phyloP scores from a whole-genome alignment of 169 alveolate species.

The Plasmodium gallinaceum region DNA sequence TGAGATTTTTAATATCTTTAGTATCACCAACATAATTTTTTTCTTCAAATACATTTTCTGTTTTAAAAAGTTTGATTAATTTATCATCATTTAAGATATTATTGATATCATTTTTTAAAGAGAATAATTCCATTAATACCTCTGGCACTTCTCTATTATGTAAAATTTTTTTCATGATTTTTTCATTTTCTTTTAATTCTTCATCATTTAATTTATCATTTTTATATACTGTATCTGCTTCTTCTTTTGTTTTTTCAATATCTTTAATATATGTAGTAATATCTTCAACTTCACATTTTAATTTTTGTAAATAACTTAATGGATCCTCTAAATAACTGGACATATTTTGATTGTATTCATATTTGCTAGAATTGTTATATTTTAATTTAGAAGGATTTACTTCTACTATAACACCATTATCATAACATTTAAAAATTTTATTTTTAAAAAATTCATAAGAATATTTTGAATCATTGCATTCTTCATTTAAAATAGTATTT shows the following conservation, averaged over 20 bases:
- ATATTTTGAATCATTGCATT: conserved; percentile 35
- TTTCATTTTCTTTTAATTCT: conserved; percentile 59
- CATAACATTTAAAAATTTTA: conserved; percentile 47
- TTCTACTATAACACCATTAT: conserved; percentile 55
- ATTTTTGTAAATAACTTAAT: conserved; percentile 54
- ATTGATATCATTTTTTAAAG: conserved; percentile 60
- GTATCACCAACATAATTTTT: not conserved
- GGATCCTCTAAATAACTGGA: conserved; percentile 45
- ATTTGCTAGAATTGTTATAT: conserved; percentile 44
- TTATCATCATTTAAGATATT: conserved; percentile 60
- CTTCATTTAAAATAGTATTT: not conserved
- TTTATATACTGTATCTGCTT: not conserved
- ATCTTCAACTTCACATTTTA: conserved; percentile 75
- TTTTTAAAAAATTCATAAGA: conserved; percentile 66
- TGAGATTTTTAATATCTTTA: conserved; percentile 7
- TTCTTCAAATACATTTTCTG: conserved; percentile 7
- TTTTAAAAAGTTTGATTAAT: conserved; percentile 10
- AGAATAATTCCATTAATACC: conserved; percentile 47
- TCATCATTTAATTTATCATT: conserved; percentile 12
- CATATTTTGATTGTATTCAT: conserved; percentile 46
- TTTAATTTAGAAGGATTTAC: conserved; percentile 49
- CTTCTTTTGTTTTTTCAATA: not conserved
- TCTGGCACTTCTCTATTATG: conserved; percentile 72
- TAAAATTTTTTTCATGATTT: conserved; percentile 50
- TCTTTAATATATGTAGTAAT: conserved; percentile 41